phyloP scores from a whole-genome alignment of 164 flowering plant genomes.

The Magnolia changhungtana region DNA sequence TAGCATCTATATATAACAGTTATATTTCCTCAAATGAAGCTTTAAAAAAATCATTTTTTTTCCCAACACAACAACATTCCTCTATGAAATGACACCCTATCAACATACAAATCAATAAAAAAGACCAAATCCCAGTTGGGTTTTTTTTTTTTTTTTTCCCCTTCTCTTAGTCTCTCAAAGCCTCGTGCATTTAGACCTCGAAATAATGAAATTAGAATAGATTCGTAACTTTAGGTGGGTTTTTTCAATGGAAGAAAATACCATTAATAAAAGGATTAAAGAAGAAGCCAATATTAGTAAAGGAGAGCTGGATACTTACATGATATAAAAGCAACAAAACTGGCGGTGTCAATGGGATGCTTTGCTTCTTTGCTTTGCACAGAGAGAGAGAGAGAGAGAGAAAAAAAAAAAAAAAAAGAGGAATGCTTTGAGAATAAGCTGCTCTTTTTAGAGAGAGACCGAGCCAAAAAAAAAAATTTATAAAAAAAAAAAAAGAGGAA shows the following conservation, averaged over 20 bases:
- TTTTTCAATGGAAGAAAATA: conserved; percentile 22
- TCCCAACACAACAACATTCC: background rate
- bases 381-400: conserved; percentile 1
- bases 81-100: background rate
- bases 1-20: background rate
- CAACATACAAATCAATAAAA: background rate
- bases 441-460: background rate
- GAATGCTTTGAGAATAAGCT: conserved; percentile 13
- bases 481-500: background rate
- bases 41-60: too few species aligned
- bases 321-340: conserved; percentile 43
- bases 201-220: conserved; percentile 27
- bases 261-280: conserved; percentile 17
- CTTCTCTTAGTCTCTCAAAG: background rate
- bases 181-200: conserved; percentile 18
- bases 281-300: conserved; percentile 35
- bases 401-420: background rate
- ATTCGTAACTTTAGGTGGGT: conserved; percentile 52
- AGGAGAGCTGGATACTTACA: conserved; percentile 57
- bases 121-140: conserved; percentile 8
- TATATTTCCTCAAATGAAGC: background rate
- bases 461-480: too few species aligned
- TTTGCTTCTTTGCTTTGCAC: conserved; percentile 50
- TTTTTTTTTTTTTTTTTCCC: background rate
- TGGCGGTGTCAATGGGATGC: conserved; percentile 44